These are phyloP conservation scores for Nymphaea colorata DNA, from an alignment of 164 flowering plant species.

Conservation along the genomic window DNA sequence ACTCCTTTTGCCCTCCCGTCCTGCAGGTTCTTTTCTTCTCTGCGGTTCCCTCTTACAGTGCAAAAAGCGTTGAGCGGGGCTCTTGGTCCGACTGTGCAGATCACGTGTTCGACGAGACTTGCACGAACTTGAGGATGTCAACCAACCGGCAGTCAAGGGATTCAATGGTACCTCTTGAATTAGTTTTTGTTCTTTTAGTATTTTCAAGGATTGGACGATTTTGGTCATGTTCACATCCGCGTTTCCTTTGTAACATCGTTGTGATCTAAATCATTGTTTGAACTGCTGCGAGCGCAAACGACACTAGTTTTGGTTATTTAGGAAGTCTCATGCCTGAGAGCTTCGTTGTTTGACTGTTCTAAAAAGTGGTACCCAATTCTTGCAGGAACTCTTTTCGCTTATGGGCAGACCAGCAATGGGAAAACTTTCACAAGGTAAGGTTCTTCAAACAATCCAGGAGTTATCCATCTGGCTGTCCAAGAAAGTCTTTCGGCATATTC, in stretches of 20 bases:
- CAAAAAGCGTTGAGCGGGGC: not conserved
- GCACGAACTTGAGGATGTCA: constrained; percentile 58
- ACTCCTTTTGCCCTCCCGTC: constrained; percentile 2
- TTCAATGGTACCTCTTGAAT: constrained; percentile 47
- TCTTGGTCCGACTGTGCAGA: constrained; percentile 22
- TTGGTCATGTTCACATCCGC: not conserved
- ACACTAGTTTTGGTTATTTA: no score
- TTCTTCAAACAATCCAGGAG: constrained; percentile 70
- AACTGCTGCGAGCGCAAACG: no score
- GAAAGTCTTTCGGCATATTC: constrained; percentile 51
- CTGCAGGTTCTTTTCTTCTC: not conserved
- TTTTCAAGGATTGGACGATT: not conserved
- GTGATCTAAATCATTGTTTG: not conserved
- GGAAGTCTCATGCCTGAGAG: no score
- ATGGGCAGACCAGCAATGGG: constrained; percentile 92
- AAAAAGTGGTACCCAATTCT: not conserved
- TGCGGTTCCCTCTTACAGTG: not conserved
- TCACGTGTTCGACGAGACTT: constrained; percentile 56
- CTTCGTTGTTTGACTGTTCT: no score
- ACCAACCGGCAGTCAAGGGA: constrained; percentile 78
- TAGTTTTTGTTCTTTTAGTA: not conserved
- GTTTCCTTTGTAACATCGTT: not conserved
- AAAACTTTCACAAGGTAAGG: constrained; percentile 97
- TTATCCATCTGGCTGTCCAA: constrained; percentile 80
- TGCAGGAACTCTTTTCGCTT: constrained; percentile 90